phyloP scores from a whole-genome alignment of 768 basidiomycete genomes.

The Amanita exitialis region DNA sequence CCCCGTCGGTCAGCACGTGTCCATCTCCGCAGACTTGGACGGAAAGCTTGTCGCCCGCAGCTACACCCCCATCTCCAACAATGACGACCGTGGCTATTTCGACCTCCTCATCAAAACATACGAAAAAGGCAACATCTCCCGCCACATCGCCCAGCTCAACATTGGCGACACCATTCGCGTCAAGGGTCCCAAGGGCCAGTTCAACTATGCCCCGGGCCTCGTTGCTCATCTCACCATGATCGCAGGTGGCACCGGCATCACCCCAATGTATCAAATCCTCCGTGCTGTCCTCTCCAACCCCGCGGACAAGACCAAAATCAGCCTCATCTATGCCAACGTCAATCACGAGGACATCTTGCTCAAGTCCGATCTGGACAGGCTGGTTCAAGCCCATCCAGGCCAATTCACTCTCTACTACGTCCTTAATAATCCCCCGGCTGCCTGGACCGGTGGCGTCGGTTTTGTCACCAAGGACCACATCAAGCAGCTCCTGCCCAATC shows the following conservation, averaged over 20 bases:
- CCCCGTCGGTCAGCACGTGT: conserved; percentile 95
- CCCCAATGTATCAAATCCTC: conserved; percentile 98
- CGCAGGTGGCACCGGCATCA: conserved; percentile 96
- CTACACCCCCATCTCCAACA: conserved; percentile 93
- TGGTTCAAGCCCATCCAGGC: conserved; percentile 46
- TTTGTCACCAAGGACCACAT: conserved; percentile 94
- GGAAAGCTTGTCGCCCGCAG: conserved; percentile 86
- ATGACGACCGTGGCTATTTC: conserved; percentile 89
- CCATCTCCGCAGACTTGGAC: conserved; percentile 80
- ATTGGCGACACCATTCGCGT: conserved; percentile 83
- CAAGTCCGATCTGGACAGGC: conserved; percentile 76
- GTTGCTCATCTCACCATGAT: conserved; percentile 90
- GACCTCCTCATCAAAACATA: conserved; percentile 98
- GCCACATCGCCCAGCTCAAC: conserved; percentile 70
- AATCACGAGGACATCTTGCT: conserved; percentile 88
- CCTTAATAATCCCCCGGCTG: conserved; percentile 86
- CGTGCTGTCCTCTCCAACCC: conserved; percentile 87
- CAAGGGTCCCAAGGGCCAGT: conserved; percentile 96
- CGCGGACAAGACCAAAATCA: conserved; percentile 71
- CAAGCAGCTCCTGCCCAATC: conserved; percentile 64
- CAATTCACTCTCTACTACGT: conserved; percentile 81
- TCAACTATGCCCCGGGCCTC: conserved; percentile 69
- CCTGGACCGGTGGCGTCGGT: conserved; percentile 84
- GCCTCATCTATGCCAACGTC: conserved; percentile 95
- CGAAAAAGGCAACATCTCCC: conserved; percentile 95